phyloP scores from a whole-genome alignment of 768 basidiomycete species.

The Collybiopsis confluens region DNA sequence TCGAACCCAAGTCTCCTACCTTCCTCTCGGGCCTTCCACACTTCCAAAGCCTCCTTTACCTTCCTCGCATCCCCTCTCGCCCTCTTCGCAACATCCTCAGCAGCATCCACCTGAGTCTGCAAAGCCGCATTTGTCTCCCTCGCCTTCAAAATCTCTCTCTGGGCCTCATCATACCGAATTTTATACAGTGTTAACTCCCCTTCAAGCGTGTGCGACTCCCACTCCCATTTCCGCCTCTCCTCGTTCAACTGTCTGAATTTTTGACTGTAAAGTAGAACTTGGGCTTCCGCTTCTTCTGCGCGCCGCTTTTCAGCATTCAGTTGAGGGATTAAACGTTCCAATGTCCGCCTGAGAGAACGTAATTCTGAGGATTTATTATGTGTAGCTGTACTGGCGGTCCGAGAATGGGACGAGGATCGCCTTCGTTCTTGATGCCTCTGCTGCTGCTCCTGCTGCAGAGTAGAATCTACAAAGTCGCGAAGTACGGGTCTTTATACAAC shows the following conservation, averaged over 20 bases:
- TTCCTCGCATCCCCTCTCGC: constrained; percentile 6
- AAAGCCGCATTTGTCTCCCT: not conserved
- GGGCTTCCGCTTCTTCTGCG: not conserved
- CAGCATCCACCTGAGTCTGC: not conserved
- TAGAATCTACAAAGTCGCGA: no score
- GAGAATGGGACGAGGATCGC: no score
- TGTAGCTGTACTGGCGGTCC: no score
- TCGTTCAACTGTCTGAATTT: not conserved
- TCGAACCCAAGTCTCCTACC: constrained; percentile 7
- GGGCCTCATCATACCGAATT: constrained; percentile 7
- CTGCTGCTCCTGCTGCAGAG: no score
- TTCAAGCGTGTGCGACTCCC: constrained; percentile 3
- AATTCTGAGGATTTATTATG: no score
- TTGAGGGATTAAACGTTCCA: no score
- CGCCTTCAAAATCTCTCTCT: constrained; percentile 4
- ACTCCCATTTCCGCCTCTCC: not conserved
- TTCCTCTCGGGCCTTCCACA: constrained; percentile 8
- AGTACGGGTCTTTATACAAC: no score
- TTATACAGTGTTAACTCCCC: constrained; percentile 6
- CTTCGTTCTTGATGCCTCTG: no score
- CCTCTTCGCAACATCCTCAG: not conserved
- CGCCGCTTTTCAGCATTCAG: constrained; percentile 2
- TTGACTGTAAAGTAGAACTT: not conserved
- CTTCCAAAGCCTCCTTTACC: constrained; percentile 4
- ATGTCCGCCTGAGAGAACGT: no score